These are phyloP conservation scores for Acacia pycnantha DNA, from an alignment of 331 rosid species.

Conservation along the genomic window DNA sequence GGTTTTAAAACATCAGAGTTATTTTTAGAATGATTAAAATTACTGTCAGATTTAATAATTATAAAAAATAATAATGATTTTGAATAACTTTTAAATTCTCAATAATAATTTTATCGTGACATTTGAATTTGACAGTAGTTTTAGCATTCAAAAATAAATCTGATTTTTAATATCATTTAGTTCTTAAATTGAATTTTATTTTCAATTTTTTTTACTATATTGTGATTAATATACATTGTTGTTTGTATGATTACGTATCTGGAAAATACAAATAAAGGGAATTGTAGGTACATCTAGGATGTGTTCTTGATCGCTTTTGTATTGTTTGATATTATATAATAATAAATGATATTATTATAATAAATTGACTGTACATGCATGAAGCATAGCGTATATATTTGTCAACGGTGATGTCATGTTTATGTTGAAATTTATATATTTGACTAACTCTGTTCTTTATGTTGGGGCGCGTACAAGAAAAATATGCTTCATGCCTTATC, in stretches of 20 bases:
- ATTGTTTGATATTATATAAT: neutral
- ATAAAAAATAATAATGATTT: no score
- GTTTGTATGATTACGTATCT: neutral
- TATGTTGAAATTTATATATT: neutral
- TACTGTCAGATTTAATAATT: neutral
- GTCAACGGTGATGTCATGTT: neutral
- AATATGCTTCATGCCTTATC: neutral
- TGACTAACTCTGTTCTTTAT: neutral
- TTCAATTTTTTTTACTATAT: neutral
- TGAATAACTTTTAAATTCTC: neutral
- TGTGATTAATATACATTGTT: neutral
- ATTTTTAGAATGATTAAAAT: no score
- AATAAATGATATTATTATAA: neutral
- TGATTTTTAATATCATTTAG: neutral
- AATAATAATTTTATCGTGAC: neutral
- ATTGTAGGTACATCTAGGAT: neutral
- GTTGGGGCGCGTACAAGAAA: neutral
- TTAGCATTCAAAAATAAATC: neutral
- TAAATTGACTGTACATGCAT: neutral
- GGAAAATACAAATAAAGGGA: neutral
- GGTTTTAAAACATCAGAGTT: neutral
- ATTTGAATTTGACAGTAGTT: neutral
- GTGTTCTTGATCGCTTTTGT: neutral
- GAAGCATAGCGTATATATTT: neutral
- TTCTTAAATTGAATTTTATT: neutral